Percentiles rank a stretch among this genome's conserved stretches.
These are phyloP conservation scores for Papilionanthe hybrid DNA, from an alignment of 116 monocot genomes.

Conservation along the genomic window DNA sequence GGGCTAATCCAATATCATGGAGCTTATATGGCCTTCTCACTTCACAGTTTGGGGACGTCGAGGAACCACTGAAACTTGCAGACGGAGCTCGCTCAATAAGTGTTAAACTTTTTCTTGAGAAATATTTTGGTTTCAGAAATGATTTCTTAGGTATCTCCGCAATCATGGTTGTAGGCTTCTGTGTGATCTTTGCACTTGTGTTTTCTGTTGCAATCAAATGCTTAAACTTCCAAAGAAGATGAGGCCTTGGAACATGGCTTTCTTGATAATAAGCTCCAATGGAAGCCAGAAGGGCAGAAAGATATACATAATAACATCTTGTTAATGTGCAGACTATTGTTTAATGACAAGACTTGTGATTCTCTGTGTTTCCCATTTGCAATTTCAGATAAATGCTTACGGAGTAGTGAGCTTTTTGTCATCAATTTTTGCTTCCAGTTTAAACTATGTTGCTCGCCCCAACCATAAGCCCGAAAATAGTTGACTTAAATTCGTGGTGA, in stretches of 20 bases:
- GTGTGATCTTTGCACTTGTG: slow-evolving; percentile 68
- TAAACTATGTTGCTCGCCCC: no score
- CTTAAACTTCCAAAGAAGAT: slow-evolving; percentile 85
- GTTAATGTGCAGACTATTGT: not conserved
- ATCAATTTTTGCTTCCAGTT: no score
- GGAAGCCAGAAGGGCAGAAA: not conserved
- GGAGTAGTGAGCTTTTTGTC: no score
- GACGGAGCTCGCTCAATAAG: slow-evolving; percentile 56
- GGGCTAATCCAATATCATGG: slow-evolving; percentile 89
- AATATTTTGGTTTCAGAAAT: slow-evolving; percentile 72
- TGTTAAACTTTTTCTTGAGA: slow-evolving; percentile 45
- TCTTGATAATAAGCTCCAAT: not conserved
- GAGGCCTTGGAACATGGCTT: not conserved
- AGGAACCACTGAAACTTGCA: slow-evolving; percentile 46
- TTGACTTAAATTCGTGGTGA: no score
- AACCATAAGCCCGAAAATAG: no score
- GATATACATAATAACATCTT: not conserved
- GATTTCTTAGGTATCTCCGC: slow-evolving; percentile 63
- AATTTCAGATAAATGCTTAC: no score
- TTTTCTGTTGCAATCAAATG: slow-evolving; percentile 80
- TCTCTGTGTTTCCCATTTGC: not conserved
- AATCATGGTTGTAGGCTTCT: slow-evolving; percentile 73
- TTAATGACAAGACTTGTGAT: not conserved
- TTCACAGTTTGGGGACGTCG: slow-evolving; percentile 79
- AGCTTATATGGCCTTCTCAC: slow-evolving; percentile 91